Conservation (phyloP, 148 eudicot species). For the Selenicereus undatus region DNA sequence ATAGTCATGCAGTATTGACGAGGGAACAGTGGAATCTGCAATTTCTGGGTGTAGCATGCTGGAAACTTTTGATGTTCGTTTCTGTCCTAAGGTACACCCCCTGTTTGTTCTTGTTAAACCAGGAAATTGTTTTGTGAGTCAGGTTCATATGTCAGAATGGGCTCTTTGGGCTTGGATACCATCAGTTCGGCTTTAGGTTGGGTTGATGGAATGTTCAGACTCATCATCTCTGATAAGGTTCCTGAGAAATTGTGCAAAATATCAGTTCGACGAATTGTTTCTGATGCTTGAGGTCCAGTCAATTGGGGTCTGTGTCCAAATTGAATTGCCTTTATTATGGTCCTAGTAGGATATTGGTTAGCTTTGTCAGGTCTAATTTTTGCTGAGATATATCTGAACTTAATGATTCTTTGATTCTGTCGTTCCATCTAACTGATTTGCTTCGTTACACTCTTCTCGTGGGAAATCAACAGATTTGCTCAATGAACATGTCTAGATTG, state of each 20-base stretch:
- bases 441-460: background rate
- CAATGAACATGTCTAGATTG: slow-evolving; percentile 46
- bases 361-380: background rate
- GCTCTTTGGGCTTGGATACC: background rate
- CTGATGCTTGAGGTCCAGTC: background rate
- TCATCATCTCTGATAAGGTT: background rate
- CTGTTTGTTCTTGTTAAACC: background rate
- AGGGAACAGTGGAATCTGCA: slow-evolving; percentile 74
- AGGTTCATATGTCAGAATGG: background rate
- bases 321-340: background rate
- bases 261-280: background rate
- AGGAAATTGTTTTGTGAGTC: background rate
- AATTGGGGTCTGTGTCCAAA: background rate
- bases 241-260: background rate
- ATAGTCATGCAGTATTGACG: slow-evolving; percentile 79
- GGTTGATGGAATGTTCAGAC: background rate
- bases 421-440: background rate
- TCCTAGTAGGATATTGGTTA: background rate
- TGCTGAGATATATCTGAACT: background rate
- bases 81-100: slow-evolving; percentile 61
- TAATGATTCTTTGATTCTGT: background rate
- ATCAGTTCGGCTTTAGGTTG: background rate
- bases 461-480: slow-evolving; percentile 40
- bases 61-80: slow-evolving; percentile 94
- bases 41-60: slow-evolving; percentile 57